Evolutionary conservation across 352 stramenopile species (phyloP).

Genomic region (Globisporangium heterothallicum): DNA sequence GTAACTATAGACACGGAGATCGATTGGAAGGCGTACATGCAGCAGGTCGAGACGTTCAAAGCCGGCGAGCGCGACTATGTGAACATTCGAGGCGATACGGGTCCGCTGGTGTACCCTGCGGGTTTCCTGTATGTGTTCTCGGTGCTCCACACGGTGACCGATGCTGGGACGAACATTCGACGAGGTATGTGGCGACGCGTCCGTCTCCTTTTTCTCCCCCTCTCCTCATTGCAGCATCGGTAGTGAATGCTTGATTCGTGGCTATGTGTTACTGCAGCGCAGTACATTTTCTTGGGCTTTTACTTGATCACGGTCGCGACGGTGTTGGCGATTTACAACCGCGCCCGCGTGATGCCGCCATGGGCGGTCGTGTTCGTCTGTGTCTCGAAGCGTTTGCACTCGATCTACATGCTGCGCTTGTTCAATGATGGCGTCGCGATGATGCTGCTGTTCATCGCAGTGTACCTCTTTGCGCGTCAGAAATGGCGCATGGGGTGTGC

Average conservation of each 20-base stretch:
- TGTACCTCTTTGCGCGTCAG: slow-evolving; percentile 83
- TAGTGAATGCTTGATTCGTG: slow-evolving; percentile 7
- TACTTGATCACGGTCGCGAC: slow-evolving; percentile 91
- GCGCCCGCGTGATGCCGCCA: slow-evolving; percentile 61
- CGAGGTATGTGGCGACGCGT: slow-evolving; percentile 23
- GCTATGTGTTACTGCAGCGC: slow-evolving; percentile 33
- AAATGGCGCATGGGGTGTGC: slow-evolving; percentile 88
- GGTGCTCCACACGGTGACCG: slow-evolving; percentile 89
- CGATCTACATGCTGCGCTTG: slow-evolving; percentile 97
- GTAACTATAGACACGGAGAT: slow-evolving; percentile 94
- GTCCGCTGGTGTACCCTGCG: slow-evolving; percentile 97
- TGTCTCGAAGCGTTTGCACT: slow-evolving; percentile 95
- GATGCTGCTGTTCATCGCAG: slow-evolving; percentile 92
- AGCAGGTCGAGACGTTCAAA: slow-evolving; percentile 93
- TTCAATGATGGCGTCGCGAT: slow-evolving; percentile 99
- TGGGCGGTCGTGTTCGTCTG: slow-evolving; percentile 90
- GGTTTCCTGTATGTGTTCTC: slow-evolving; percentile 97
- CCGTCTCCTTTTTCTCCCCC: not conserved
- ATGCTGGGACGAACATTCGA: slow-evolving; percentile 74
- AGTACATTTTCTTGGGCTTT: slow-evolving; percentile 93
- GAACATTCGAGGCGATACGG: slow-evolving; percentile 94
- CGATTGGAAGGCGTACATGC: slow-evolving; percentile 99
- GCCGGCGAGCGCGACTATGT: slow-evolving; percentile 94
- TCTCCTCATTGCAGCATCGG: not conserved
- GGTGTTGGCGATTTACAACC: slow-evolving; percentile 89